These are phyloP conservation scores for Picochlorum sp. DNA, from an alignment of 139 green algal species.

Conservation along the genomic window DNA sequence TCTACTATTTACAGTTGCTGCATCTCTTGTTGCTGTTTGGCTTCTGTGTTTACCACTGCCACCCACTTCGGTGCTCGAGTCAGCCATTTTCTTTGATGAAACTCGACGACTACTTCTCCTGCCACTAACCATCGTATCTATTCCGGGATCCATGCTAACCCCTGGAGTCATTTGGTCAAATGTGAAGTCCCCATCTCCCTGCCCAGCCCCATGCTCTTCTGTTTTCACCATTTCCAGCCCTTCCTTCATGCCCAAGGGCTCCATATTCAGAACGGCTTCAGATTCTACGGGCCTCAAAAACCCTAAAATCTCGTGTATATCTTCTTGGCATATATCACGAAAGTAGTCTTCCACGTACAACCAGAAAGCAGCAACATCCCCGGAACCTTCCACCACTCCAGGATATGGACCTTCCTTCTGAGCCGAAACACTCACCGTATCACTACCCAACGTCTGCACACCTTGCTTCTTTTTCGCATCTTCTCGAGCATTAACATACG, in stretches of 20 bases:
- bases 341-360: conserved; percentile 70
- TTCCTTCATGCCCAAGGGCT: background rate
- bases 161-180: no score
- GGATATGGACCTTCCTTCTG: conserved; percentile 18
- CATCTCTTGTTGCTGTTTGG: no score
- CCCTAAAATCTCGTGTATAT: conserved; percentile 39
- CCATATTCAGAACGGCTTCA: background rate
- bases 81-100: no score
- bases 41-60: no score
- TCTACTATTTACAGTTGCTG: no score
- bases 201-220: background rate
- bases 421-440: background rate
- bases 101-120: no score
- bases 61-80: no score
- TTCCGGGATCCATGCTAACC: no score
- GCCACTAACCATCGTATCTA: no score
- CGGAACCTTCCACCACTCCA: conserved; percentile 31
- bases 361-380: conserved; percentile 50
- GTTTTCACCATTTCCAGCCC: background rate
- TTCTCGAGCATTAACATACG: conserved; percentile 26
- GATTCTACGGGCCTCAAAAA: background rate
- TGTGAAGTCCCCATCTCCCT: background rate
- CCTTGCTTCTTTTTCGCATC: conserved; percentile 33
- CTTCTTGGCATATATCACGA: conserved; percentile 53
- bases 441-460: background rate